Evolutionary conservation across 2,329 filamentous ascomycete species (phyloP).

Genomic region (Hypoxylon sp.): DNA sequence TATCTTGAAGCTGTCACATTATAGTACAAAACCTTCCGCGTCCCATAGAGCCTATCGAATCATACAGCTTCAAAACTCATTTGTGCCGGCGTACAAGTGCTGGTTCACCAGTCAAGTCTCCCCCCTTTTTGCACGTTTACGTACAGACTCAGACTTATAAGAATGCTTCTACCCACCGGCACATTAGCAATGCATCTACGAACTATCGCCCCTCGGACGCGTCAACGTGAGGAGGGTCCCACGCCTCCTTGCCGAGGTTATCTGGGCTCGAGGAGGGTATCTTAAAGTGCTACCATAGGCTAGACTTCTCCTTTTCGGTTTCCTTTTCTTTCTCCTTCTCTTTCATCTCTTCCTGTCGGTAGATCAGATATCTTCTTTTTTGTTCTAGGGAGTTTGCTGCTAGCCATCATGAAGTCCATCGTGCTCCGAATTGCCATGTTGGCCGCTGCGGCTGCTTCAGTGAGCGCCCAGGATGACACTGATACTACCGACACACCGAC

Average conservation of each 20-base stretch:
- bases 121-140: too few relatives aligned
- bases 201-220: slow-evolving; percentile 28
- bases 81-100: not conserved
- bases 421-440: slow-evolving; percentile 39
- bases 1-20: slow-evolving; percentile 1
- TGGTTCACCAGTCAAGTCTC: slow-evolving; percentile 11
- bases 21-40: not conserved
- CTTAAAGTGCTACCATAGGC: slow-evolving; percentile 20
- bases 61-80: slow-evolving; percentile 1
- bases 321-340: not conserved
- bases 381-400: too few relatives aligned
- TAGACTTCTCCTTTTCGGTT: slow-evolving; percentile 2
- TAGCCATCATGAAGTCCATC: slow-evolving; percentile 39
- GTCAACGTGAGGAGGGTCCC: slow-evolving; percentile 16
- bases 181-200: slow-evolving; percentile 16
- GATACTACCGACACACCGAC: slow-evolving; percentile 6
- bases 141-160: too few relatives aligned
- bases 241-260: slow-evolving; percentile 12
- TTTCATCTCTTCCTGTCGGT: not conserved
- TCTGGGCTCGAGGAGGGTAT: slow-evolving; percentile 16
- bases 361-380: too few relatives aligned
- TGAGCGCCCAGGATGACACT: slow-evolving; percentile 23
- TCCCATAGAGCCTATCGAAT: not conserved
- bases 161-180: slow-evolving; percentile 7
- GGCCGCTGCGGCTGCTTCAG: slow-evolving; percentile 37